These are phyloP conservation scores for Allantophomopsis lycopodina DNA, from an alignment of 2,329 filamentous ascomycete species.

Conservation along the genomic window DNA sequence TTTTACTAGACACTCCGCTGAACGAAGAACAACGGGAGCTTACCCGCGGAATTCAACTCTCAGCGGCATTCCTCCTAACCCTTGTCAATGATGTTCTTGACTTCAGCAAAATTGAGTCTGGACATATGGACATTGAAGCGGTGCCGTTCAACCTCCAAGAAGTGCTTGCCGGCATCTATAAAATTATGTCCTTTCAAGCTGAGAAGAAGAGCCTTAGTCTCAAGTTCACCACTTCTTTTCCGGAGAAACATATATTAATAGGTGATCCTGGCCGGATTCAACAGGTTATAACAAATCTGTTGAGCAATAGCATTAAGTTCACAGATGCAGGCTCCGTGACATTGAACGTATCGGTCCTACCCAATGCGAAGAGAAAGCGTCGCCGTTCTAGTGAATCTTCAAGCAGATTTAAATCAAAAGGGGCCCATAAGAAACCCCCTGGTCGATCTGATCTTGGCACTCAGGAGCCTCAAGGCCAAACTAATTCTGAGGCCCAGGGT, in stretches of 20 bases:
- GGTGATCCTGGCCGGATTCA: conserved; percentile 75
- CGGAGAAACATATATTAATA: conserved; percentile 40
- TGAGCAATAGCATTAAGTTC: conserved; percentile 69
- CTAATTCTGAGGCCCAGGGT: no score
- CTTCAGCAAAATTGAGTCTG: conserved; percentile 52
- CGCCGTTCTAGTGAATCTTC: no score
- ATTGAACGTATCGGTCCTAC: conserved; percentile 34
- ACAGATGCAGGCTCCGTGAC: conserved; percentile 55
- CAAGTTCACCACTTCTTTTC: no score
- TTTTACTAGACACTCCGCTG: conserved; percentile 53
- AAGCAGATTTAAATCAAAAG: conserved; percentile 34
- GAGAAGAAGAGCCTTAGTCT: conserved; percentile 54
- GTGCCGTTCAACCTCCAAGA: conserved; percentile 42
- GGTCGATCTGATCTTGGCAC: no score
- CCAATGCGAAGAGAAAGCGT: no score
- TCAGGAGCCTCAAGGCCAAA: no score
- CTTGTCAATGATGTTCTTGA: conserved; percentile 75
- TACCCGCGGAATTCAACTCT: conserved; percentile 65
- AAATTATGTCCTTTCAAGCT: conserved; percentile 79
- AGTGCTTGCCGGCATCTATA: conserved; percentile 65
- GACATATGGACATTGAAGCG: conserved; percentile 64
- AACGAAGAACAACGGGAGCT: conserved; percentile 61
- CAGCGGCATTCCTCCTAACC: conserved; percentile 67
- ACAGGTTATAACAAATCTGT: conserved; percentile 69
- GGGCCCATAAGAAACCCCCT: conserved; percentile 17